phyloP scores from a whole-genome alignment of 2,329 filamentous ascomycete species.

The Claviceps africana region DNA sequence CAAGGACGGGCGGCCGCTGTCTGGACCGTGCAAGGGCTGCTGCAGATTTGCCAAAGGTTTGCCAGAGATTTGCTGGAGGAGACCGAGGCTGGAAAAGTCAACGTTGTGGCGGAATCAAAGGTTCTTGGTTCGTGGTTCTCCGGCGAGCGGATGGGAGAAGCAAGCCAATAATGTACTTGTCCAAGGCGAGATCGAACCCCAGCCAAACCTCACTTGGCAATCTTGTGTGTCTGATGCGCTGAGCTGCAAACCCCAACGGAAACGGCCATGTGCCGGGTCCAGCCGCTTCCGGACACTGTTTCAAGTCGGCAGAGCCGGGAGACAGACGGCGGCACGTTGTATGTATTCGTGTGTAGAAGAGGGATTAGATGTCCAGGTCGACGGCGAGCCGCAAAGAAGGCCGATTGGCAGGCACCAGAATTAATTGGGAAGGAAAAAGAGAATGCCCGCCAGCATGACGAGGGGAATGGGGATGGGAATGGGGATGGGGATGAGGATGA shows the following conservation, averaged over 20 bases:
- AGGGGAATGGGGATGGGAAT: no score
- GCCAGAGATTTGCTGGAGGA: no score
- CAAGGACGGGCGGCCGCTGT: not conserved
- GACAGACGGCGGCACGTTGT: no score
- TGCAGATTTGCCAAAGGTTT: not conserved
- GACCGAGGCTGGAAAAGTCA: no score
- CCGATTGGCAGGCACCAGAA: not conserved
- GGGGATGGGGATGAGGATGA: no score
- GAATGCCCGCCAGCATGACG: not conserved
- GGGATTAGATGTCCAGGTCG: not conserved
- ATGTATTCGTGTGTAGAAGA: no score
- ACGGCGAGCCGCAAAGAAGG: not conserved
- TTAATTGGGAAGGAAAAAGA: not conserved
- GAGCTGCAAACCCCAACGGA: not conserved
- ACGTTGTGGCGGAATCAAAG: no score
- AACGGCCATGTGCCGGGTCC: not conserved
- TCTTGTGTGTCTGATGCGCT: not conserved
- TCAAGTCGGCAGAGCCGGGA: not conserved
- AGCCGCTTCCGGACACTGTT: slow-evolving; percentile 1
- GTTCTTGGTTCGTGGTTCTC: not conserved
- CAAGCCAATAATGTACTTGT: no score
- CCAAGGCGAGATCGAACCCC: not conserved
- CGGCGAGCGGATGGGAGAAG: no score
- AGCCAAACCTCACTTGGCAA: not conserved
- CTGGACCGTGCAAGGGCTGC: not conserved